Conservation (phyloP, 345 rosid genomes). For the Eucalyptus coolabah region DNA sequence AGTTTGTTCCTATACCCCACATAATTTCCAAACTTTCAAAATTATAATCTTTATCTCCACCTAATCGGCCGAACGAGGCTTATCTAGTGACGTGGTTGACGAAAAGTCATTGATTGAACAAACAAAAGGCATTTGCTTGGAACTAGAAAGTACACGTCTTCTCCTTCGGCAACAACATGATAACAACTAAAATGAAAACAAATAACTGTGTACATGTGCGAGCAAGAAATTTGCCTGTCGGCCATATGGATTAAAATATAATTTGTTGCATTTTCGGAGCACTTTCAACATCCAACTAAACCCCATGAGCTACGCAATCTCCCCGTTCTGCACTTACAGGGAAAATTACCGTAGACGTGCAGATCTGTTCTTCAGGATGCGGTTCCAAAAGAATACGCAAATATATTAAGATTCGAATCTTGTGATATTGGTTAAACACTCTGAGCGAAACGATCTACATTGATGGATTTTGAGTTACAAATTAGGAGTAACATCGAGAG, state of each 20-base stretch:
- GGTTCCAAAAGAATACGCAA: not conserved
- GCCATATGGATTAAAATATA: not conserved
- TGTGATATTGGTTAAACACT: not conserved
- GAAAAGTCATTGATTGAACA: not conserved
- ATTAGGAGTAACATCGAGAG: not conserved
- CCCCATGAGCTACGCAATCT: not conserved
- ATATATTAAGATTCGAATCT: not conserved
- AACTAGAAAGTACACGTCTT: not conserved
- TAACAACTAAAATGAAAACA: not conserved
- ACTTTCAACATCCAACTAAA: not conserved
- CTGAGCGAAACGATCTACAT: not conserved
- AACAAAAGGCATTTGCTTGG: not conserved
- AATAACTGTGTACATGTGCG: not conserved
- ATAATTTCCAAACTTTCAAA: not conserved
- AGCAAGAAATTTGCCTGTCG: not conserved
- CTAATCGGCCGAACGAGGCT: not conserved
- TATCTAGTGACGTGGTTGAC: not conserved
- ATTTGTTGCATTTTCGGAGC: not conserved
- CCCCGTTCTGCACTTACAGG: not conserved
- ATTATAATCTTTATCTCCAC: not conserved
- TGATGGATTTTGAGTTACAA: not conserved
- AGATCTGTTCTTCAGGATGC: not conserved
- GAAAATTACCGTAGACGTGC: not conserved
- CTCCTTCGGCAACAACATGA: not conserved
- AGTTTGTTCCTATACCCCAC: not conserved